Conservation (phyloP, 225 moss, liverwort and hornwort species). For the Pseudoscleropodium purum region DNA sequence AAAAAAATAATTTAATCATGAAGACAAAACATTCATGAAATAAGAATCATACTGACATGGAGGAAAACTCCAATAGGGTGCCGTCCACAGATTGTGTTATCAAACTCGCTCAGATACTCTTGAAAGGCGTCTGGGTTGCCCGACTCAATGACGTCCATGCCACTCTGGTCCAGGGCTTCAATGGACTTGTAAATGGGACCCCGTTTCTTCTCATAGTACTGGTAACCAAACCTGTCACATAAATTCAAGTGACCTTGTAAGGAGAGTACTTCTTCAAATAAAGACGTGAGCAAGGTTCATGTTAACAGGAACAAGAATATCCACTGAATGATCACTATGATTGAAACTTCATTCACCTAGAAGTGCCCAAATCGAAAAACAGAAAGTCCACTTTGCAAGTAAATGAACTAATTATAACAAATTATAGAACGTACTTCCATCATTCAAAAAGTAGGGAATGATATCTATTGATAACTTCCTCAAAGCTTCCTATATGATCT, state of each 20-base stretch:
- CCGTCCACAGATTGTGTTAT: conserved; percentile 92
- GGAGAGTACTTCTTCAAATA: neutral
- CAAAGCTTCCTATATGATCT: neutral
- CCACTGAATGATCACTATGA: neutral
- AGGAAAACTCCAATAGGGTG: conserved; percentile 91
- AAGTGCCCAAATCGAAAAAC: neutral
- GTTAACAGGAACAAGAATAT: neutral
- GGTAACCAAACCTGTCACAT: conserved; percentile 69
- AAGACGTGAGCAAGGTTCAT: neutral
- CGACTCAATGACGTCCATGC: conserved; percentile 85
- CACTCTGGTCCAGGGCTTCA: conserved; percentile 85
- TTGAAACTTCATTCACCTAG: neutral
- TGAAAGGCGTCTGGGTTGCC: conserved; percentile 82
- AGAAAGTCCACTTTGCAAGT: neutral
- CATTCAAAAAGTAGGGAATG: neutral
- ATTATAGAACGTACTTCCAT: neutral
- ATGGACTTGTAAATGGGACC: conserved; percentile 95
- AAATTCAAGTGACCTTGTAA: neutral
- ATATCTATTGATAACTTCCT: neutral
- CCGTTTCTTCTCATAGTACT: conserved; percentile 78
- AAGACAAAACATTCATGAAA: neutral
- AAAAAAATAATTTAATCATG: neutral
- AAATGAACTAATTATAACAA: neutral
- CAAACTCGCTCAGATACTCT: conserved; percentile 66
- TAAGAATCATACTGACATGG: conserved; percentile 31